Evolutionary conservation across 139 green algal species (phyloP), one percentile per base, ranked within the genome.

Genomic region (Coelastrella sp.): DNA sequence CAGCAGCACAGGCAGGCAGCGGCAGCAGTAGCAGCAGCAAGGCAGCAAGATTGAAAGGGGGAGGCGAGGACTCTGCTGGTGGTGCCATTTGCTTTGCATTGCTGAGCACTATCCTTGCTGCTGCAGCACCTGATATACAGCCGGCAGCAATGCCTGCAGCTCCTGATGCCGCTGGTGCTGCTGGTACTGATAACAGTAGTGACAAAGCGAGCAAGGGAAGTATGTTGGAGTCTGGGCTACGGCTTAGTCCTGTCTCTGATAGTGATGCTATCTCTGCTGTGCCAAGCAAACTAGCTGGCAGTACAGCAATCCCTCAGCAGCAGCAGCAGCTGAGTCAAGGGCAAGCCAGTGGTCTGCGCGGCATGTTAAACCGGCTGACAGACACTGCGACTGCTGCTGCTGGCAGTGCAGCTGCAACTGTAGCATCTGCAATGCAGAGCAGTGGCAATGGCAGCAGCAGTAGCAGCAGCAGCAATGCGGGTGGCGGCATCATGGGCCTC

Each of bases 51-150:
- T 22, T 89, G 8, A 91, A 92, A 68, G 93, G 73, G 23, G 83
- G 73, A 16, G 92, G 75, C 2, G 92, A 83, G 5, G 93, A 93
- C 73, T 91, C 73, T 6, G 92, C 89, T 60, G 90, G 90, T 60
- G 87, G 92, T 4, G 94, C 94, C 4, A 92, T 98, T 73, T 93
- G 94, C 5, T 85, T 98, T 77, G 92, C 95, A 23, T 87, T 98
- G 65, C 89, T 98, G 75, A 88, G 90, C 3, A 93, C 96, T 54
- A 93, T 98, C 23, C 78, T 96, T 75, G 93, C 92, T 56, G 94
- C 93, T 54, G 89, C 92, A 20, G 66, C 83, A 58, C 83, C 83
- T 23, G 83, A 88, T 11, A 71, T 80, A 68, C 47, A 80, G 19
- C 20, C 68, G 4, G 3, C 17, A 80, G 65, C 73, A 80, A 17